These are phyloP conservation scores for Primulina huaijiensis DNA, from an alignment of 257 asterid genomes.

Conservation along the genomic window DNA sequence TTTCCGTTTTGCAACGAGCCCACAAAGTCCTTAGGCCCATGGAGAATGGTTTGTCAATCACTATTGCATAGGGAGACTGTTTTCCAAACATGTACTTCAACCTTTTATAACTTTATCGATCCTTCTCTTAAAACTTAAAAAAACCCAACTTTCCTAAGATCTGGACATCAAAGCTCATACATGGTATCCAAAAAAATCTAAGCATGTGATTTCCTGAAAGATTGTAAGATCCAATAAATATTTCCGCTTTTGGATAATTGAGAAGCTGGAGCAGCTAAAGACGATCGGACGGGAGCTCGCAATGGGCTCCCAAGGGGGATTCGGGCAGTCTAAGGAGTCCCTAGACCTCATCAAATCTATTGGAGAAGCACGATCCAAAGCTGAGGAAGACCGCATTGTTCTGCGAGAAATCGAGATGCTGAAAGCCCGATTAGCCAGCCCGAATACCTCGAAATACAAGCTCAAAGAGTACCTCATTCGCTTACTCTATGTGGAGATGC, in stretches of 20 bases:
- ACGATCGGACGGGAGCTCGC: conserved; percentile 98
- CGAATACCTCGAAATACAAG: conserved; percentile 81
- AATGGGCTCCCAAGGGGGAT: conserved; percentile 94
- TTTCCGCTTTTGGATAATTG: conserved; percentile 12
- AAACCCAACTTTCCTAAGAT: too few relatives aligned
- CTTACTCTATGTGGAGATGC: conserved; percentile 88
- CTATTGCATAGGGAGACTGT: too few relatives aligned
- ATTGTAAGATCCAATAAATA: too few relatives aligned
- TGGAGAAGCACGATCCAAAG: conserved; percentile 95
- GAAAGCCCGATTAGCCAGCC: conserved; percentile 63
- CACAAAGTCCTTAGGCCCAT: too few relatives aligned
- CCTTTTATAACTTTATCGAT: too few relatives aligned
- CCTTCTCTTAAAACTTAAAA: too few relatives aligned
- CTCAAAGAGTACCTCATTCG: conserved; percentile 87
- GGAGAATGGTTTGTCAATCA: too few relatives aligned
- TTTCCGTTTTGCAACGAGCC: too few relatives aligned
- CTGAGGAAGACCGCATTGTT: conserved; percentile 95
- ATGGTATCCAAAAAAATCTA: too few relatives aligned
- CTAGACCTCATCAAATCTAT: conserved; percentile 89
- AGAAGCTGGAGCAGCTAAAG: conserved; percentile 86
- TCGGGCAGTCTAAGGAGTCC: conserved; percentile 91
- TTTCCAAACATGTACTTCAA: too few relatives aligned
- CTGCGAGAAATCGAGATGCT: conserved; percentile 81
- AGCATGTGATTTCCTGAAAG: too few relatives aligned
- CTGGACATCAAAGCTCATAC: too few relatives aligned